Evolutionary conservation across 352 stramenopile genomes (phyloP).

Genomic region (Halophytophthora batemanensis): DNA sequence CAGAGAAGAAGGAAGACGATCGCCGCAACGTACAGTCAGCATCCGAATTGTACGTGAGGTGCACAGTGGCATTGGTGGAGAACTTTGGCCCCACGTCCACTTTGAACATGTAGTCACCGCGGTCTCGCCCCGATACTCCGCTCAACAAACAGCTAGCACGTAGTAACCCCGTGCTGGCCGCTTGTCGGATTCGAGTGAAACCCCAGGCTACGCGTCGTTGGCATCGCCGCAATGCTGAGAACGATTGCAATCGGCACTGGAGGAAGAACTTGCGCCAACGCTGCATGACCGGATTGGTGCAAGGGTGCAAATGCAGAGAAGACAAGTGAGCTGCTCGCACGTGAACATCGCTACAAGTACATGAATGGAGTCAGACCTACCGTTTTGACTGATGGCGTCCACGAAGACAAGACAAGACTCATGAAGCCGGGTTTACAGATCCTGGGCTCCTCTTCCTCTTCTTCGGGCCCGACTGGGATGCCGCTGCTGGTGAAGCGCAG

Average conservation of each 20-base stretch:
- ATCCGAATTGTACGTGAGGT: slow-evolving; percentile 64
- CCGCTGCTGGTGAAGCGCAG: slow-evolving; percentile 34
- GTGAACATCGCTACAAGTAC: neutral
- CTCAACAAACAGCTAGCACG: slow-evolving; percentile 39
- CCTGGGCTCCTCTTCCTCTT: slow-evolving; percentile 32
- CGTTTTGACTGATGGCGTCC: slow-evolving; percentile 31
- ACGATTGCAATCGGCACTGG: slow-evolving; percentile 28
- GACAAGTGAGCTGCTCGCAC: too few relatives aligned
- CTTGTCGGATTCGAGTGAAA: slow-evolving; percentile 32
- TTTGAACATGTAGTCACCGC: slow-evolving; percentile 65
- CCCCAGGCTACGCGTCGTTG: slow-evolving; percentile 22
- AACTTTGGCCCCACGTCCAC: slow-evolving; percentile 60
- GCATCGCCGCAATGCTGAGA: slow-evolving; percentile 29
- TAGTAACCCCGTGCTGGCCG: slow-evolving; percentile 43
- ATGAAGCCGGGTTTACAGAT: slow-evolving; percentile 46
- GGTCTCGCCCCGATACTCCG: slow-evolving; percentile 26
- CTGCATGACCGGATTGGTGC: slow-evolving; percentile 12
- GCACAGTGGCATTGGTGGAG: slow-evolving; percentile 40
- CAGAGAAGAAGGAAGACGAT: neutral
- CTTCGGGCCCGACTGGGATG: slow-evolving; percentile 4
- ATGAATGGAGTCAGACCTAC: slow-evolving; percentile 13
- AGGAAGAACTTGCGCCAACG: slow-evolving; percentile 44
- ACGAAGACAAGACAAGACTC: slow-evolving; percentile 48
- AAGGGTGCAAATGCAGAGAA: too few relatives aligned
- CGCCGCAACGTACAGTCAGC: slow-evolving; percentile 50